These are phyloP conservation scores for Fistulinella prunicolor DNA, from an alignment of 768 basidiomycete genomes.

Conservation along the genomic window DNA sequence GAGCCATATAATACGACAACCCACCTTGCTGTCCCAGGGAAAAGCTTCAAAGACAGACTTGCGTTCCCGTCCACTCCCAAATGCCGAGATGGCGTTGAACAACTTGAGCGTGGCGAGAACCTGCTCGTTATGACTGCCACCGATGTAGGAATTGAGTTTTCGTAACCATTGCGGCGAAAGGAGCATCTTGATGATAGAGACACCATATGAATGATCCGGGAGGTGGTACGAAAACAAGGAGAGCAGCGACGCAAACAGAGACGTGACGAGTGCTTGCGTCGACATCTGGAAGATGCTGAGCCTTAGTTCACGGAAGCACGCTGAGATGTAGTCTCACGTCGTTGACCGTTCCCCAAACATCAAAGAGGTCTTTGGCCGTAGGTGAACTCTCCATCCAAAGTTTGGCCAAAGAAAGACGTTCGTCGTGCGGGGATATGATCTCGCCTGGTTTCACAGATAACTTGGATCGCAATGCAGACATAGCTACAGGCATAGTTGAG, in stretches of 20 bases:
- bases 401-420: conserved; percentile 55
- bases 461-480: conserved; percentile 55
- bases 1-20: not conserved
- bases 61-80: conserved; percentile 64
- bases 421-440: conserved; percentile 52
- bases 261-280: conserved; percentile 43
- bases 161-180: conserved; percentile 55
- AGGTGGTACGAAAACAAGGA: conserved; percentile 66
- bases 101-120: conserved; percentile 65
- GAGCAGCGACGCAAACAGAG: conserved; percentile 58
- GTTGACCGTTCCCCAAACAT: conserved; percentile 53
- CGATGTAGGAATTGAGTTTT: conserved; percentile 59
- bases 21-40: conserved; percentile 76
- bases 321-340: conserved; percentile 39
- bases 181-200: conserved; percentile 58
- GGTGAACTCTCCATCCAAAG: conserved; percentile 60
- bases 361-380: conserved; percentile 59
- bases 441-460: conserved; percentile 53
- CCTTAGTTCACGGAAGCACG: not conserved
- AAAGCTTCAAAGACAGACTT: conserved; percentile 64
- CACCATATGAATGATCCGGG: conserved; percentile 59
- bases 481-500: conserved; percentile 25
- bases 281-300: conserved; percentile 36
- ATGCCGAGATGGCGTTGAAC: conserved; percentile 57
- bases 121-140: conserved; percentile 60